Percentiles rank a stretch among this genome's conserved stretches.
phyloP scores from a whole-genome alignment of 805 yeast genomes.

The Myxozyma mucilagina region DNA sequence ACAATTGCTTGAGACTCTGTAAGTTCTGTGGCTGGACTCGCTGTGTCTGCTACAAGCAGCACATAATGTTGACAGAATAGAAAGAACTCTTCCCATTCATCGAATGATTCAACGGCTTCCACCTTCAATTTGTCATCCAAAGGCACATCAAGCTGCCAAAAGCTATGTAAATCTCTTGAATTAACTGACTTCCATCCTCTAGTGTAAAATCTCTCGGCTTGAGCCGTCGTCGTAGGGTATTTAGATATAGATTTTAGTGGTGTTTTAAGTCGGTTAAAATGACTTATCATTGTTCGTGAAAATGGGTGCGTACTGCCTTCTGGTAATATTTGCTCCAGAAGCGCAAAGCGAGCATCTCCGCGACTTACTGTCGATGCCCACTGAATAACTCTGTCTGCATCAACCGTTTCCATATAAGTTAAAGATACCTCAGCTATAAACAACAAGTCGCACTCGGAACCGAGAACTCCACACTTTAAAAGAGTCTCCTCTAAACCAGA shows the following conservation, averaged over 20 bases:
- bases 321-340: conserved; percentile 73
- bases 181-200: conserved; percentile 46
- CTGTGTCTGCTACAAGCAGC: conserved; percentile 58
- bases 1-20: neutral
- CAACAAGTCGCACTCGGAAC: conserved; percentile 39
- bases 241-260: conserved; percentile 64
- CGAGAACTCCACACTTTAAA: conserved; percentile 21
- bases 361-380: conserved; percentile 48
- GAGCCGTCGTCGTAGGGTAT: conserved; percentile 56
- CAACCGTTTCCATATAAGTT: conserved; percentile 70
- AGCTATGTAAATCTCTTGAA: conserved; percentile 54
- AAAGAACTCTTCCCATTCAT: conserved; percentile 81
- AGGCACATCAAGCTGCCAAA: conserved; percentile 55
- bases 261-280: conserved; percentile 63
- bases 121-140: conserved; percentile 46
- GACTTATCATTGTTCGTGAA: conserved; percentile 71
- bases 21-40: neutral
- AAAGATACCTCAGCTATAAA: conserved; percentile 82
- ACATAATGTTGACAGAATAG: conserved; percentile 75
- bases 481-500: conserved; percentile 41
- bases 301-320: conserved; percentile 64
- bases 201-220: conserved; percentile 50
- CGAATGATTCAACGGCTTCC: conserved; percentile 63
- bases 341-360: conserved; percentile 55
- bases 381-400: conserved; percentile 62